Evolutionary conservation across 306 rosid genomes (phyloP), one percentile per base, ranked within the genome.

Genomic region (Corylus heterophylla): DNA sequence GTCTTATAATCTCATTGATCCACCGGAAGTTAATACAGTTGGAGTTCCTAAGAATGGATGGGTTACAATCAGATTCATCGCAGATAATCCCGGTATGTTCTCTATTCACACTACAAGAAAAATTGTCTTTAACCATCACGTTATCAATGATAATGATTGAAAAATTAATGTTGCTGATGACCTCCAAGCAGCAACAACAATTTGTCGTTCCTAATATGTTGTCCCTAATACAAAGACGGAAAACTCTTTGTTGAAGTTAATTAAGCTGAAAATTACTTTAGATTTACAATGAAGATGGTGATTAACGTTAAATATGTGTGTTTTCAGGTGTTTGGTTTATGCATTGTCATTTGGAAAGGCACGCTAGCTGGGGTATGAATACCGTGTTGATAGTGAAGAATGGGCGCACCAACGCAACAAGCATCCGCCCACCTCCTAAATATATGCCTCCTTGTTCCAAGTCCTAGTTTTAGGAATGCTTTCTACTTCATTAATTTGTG

Each of bases 31-130:
- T 1, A 83, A 83, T 74, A 83, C 86, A 10, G 0, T 83, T 31
- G 76, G 77, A 42, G 77, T 79, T 51, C 86, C 86, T 35, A 79
- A 54, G 54, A 83, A 83, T 68, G 86, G 86, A 31, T 83, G 86
- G 86, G 12, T 58, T 3, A 12, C 83, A 4, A 83, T 83, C 42
- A 69, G 86, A 70, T 83, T 83, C 59, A 5, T 50, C 7, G 86
- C 86, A 16, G 68, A 75, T 54, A 83, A 83, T 70, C 83, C 86
- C 0, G 83, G 86, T 83, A 74, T 5, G 50, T 63, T 29, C 5
- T 62, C 3, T 2, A 61, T 22, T 61, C n/a, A 31, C 35, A 31
- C 35, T 1, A 31, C 35, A 31, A 31, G 35, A 31, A 31, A 31
- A 31, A 31, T 31, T 3, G 2, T 31, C 2, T 31, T 31, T 31